Base-by-base conservation (phyloP, 257 asterid species). In the Jacaranda copaia region DNA sequence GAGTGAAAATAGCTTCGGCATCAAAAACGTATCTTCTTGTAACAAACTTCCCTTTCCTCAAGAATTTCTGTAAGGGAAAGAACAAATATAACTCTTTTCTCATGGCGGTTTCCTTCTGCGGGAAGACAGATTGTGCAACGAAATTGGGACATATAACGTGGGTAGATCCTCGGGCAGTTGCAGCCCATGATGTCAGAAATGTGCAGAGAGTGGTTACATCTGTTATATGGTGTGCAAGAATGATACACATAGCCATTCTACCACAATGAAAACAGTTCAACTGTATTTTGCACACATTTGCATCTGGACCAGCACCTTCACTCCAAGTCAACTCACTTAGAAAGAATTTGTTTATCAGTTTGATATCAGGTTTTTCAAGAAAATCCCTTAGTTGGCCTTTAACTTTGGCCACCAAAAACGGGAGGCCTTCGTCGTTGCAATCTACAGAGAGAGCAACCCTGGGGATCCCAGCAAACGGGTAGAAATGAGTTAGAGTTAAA, bases 211-310 rank as follows among this genome's bases (percentile, higher is more conserved):
- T 66, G 14, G 36, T 20, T 0, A 18, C n/a, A 39, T 79, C 83
- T 5, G 72, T 68, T 8, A 74, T 40, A 0, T 5, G 3, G 10
- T 79, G 83, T 6, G 76, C 56, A 5, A 67, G 14, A 5, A 35
- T 20, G 5, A 74, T 11, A 5, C 65, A 62, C 32, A 79, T 59
- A 5, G 57, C 83, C 7, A 79, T 32, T 8, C 83, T 79, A 13
- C 80, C 79, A 55, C 80, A 74, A 12, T 73, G 72, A 19, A 79
- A 79, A 36, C 58, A 40, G 67, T 73, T 79, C 79, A 79, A 2
- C 38, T 74, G 79, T 20, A 79, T 51, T 57, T 2, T 39, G 3
- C 51, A 36, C 4, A 61, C 5, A n/a, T 18, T 62, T 0, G 49
- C 11, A 0, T 72, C 79, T 5, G 78, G 51, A 1, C 48, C 38